Conservation (phyloP, 2,329 filamentous ascomycete genomes). For the Botrytis sinoallii region DNA sequence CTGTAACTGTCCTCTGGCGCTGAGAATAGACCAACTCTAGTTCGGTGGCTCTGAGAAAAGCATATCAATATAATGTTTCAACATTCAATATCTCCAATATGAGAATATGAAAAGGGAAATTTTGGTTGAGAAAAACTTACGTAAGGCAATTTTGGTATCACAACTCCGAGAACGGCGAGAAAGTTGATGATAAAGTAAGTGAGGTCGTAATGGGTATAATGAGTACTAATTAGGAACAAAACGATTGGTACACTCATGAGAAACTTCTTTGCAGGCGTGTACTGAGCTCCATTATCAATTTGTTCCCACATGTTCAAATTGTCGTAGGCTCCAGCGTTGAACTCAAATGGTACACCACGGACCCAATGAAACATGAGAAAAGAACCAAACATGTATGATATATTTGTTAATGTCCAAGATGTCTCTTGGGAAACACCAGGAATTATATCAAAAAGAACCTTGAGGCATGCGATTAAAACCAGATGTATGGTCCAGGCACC, state of each 20-base stretch:
- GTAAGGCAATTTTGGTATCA: slow-evolving; percentile 94
- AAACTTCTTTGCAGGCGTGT: slow-evolving; percentile 98
- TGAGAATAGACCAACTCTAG: slow-evolving; percentile 72
- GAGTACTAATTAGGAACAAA: slow-evolving; percentile 92
- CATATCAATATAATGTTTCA: slow-evolving; percentile 21
- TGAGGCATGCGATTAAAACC: slow-evolving; percentile 84
- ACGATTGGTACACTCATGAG: slow-evolving; percentile 90
- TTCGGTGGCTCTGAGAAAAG: slow-evolving; percentile 64
- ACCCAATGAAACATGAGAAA: slow-evolving; percentile 99
- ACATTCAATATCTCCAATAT: neutral
- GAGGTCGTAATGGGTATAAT: slow-evolving; percentile 97
- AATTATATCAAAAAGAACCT: slow-evolving; percentile 96
- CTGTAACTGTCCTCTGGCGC: slow-evolving; percentile 56
- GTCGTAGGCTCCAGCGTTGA: slow-evolving; percentile 97
- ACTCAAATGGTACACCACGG: slow-evolving; percentile 95
- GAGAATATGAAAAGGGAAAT: neutral
- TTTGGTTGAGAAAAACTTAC: slow-evolving; percentile 53
- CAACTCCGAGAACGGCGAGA: slow-evolving; percentile 83
- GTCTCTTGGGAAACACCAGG: slow-evolving; percentile 96
- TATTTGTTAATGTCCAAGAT: slow-evolving; percentile 98
- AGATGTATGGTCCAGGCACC: slow-evolving; percentile 98
- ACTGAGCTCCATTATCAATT: slow-evolving; percentile 98
- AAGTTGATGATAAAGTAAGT: slow-evolving; percentile 98
- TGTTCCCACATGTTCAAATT: slow-evolving; percentile 99
- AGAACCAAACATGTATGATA: slow-evolving; percentile 97